Base-by-base conservation (phyloP, 2,329 filamentous ascomycete genomes). In the Pezicula carpinea region DNA sequence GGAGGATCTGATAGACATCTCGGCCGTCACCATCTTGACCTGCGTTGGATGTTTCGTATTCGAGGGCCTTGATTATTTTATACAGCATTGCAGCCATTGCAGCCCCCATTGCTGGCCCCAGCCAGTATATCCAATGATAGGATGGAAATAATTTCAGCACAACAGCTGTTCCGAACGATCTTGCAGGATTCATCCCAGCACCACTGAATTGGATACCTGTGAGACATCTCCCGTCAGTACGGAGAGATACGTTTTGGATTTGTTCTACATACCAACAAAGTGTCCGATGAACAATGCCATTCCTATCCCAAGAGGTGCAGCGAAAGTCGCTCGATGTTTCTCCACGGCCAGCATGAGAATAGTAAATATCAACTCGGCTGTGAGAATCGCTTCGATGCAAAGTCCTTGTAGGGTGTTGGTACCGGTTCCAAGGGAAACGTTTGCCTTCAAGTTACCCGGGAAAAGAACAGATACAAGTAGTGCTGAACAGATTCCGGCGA, bases 261-360 rank as follows among this genome's bases (percentile, higher is more conserved):
- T 11, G 15, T 22, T 13, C 26, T 23, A 15, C 46, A n/a, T 49
- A 56, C 56, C 55, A 44, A 42, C 44, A 13, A 56, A 38, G 22
- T 57, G 50, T 10, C 50, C 68, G 36, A 89, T 75, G 63, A 89
- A 89, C 44, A 89, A 73, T 0, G 84, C 72, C 2, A 88, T 65
- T 1, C 87, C 87, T 55, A 90, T 87, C 11, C 82, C 84, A 3
- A 89, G 68, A 0, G 86, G 85, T 0, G 85, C 85, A 1, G 89
- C 67, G 59, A 76, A 87, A 0, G 85, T 89, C 2, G 80, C 79
- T 38, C 82, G 81, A 63, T 89, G 84, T 67, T 89, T 89, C 62
- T 88, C 83, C 4, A 80, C 79, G 0, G 83, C 84, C 38, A 73
- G 61, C 70, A 74, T 72, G 47, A 74, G 69, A 40, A 73, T 72